These are phyloP conservation scores for Euclidium syriacum DNA, from an alignment of 345 rosid genomes.

Conservation along the genomic window DNA sequence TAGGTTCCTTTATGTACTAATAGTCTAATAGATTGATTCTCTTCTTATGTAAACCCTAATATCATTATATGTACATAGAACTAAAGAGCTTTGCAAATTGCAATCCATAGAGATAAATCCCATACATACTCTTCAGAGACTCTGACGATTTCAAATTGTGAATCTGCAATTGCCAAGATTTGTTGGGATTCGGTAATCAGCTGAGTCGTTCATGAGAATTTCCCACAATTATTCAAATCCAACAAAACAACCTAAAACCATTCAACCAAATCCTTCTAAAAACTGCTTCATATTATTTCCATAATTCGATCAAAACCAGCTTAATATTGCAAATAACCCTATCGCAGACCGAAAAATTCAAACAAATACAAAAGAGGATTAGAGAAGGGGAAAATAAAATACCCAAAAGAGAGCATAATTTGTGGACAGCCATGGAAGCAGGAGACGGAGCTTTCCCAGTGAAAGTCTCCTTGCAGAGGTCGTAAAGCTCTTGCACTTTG, in stretches of 20 bases:
- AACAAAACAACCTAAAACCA: slow-evolving; percentile 16
- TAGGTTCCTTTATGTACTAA: background rate
- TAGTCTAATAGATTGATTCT: background rate
- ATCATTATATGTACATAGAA: background rate
- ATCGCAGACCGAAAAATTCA: background rate
- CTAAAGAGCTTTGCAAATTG: background rate
- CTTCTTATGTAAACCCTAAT: background rate
- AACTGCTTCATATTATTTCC: background rate
- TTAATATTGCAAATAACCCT: background rate
- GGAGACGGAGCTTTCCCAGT: slow-evolving; percentile 53
- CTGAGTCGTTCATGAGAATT: background rate
- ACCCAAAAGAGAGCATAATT: slow-evolving; percentile 72
- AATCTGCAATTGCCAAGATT: background rate
- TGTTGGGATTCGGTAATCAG: background rate
- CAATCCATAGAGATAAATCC: too few species aligned
- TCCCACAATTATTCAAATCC: slow-evolving; percentile 19
- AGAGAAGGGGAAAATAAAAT: slow-evolving; percentile 14
- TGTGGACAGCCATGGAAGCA: slow-evolving; percentile 43
- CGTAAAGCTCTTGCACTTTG: slow-evolving; percentile 63
- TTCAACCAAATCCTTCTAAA: slow-evolving; percentile 6
- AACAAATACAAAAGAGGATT: background rate
- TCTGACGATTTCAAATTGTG: background rate
- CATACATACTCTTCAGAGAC: background rate
- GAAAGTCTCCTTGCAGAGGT: slow-evolving; percentile 53
- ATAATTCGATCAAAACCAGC: background rate